Evolutionary conservation across 352 stramenopile genomes (phyloP), one percentile per base, ranked within the genome.

Genomic region (Pythium rhizo-oryzae): DNA sequence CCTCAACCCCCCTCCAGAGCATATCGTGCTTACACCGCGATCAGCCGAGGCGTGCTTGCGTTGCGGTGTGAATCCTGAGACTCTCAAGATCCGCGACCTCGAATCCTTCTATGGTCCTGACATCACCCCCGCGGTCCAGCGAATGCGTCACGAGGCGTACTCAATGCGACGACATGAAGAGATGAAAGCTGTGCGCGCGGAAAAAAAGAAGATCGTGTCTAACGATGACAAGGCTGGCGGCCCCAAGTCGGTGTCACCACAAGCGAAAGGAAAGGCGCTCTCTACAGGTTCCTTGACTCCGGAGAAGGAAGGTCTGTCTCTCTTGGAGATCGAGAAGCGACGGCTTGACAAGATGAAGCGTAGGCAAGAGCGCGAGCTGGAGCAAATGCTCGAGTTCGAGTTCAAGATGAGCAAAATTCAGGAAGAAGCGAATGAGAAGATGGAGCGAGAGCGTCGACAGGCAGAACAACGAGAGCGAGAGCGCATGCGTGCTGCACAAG

Each of bases 361-460:
- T 15, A 82, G 86, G 1, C 86, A 94, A 71, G 83, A 96, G 59
- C 82, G 83, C 1, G 87, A 94, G 54, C 71, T 97, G 0, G 89
- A 95, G 59, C 91, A 97, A 81, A 95, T 97, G 85, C 80, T 97
- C n/a, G 82, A 92, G 47, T 97, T 96, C 58, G 91, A 97, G 70
- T 90, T 96, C 61, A 96, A 97, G 65, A 93, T 95, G 87, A 92
- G 80, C 69, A 80, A 83, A 51, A 74, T 96, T 19, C 88, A 97
- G 60, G 78, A 94, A 59, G 82, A 91, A 59, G 87, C 84, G 2
- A 74, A 75, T 23, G 80, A 84, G 15, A 93, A 90, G 33, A 67
- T 89, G 53, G 77, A 95, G 63, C 80, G 84, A 4, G 84, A 94
- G 62, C 77, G 78, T 16, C 74, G 83, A 3, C 67, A 91, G 23